A percentile compares a stretch with the other conserved stretches of the same genome.
phyloP scores from a whole-genome alignment of 441 rosid species.

The Jatropha podagrica region DNA sequence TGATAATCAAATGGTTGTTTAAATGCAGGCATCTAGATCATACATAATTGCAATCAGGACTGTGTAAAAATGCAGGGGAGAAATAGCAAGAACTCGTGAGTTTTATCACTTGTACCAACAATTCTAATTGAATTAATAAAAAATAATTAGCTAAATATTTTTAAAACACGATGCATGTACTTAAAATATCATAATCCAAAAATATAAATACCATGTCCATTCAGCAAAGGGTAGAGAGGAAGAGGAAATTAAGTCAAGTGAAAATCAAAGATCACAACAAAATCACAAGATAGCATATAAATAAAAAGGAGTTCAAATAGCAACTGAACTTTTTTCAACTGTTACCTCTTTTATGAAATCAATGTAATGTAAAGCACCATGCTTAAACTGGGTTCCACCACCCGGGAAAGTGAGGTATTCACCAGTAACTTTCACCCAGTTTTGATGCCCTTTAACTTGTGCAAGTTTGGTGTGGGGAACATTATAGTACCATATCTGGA shows the following conservation, averaged over 20 bases:
- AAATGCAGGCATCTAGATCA: background rate
- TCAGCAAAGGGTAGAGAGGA: background rate
- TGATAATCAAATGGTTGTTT: background rate
- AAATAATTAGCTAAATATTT: background rate
- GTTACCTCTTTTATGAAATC: conserved; percentile 87
- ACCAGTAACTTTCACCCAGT: conserved; percentile 93
- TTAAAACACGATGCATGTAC: background rate
- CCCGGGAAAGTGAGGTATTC: conserved; percentile 96
- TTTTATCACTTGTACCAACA: background rate
- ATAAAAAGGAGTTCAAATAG: conserved; percentile 10
- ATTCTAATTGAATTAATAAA: background rate
- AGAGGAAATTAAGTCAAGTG: background rate
- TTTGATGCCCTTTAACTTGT: conserved; percentile 83
- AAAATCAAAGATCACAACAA: background rate
- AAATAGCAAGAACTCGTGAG: background rate
- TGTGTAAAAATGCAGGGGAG: background rate
- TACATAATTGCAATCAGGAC: background rate
- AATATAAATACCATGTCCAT: background rate
- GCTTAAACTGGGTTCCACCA: conserved; percentile 97
- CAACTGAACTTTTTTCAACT: conserved; percentile 3
- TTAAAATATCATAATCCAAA: background rate
- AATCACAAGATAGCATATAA: background rate
- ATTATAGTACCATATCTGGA: conserved; percentile 86
- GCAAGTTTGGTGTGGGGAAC: conserved; percentile 95
- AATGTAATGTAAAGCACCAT: conserved; percentile 95